These are phyloP conservation scores for Aspergillus glaucus DNA, from an alignment of 2,329 filamentous ascomycete genomes.

Conservation along the genomic window DNA sequence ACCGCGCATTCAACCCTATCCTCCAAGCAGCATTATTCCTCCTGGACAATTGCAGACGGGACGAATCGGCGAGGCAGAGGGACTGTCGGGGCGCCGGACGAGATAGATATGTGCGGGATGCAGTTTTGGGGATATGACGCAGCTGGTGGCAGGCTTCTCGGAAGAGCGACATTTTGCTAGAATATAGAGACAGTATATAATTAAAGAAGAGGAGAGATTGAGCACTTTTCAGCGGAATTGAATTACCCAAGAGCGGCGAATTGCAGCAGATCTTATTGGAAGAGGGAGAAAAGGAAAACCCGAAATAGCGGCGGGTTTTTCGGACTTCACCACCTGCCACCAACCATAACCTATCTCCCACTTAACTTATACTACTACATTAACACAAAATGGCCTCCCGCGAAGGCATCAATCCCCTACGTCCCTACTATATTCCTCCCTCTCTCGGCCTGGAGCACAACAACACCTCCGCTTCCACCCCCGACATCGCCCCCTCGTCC, in stretches of 20 bases:
- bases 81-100: slow-evolving; percentile 15
- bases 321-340: slow-evolving; percentile 4
- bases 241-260: neutral
- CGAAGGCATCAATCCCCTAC: slow-evolving; percentile 53
- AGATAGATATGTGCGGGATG: slow-evolving; percentile 40
- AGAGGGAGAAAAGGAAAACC: slow-evolving; percentile 6
- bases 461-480: slow-evolving; percentile 29
- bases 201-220: slow-evolving; percentile 1
- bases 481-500: slow-evolving; percentile 29
- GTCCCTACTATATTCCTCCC: slow-evolving; percentile 59
- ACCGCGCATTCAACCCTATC: slow-evolving; percentile 26
- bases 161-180: slow-evolving; percentile 26
- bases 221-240: neutral
- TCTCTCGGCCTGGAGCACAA: slow-evolving; percentile 55
- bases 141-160: slow-evolving; percentile 27
- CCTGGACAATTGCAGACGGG: slow-evolving; percentile 6
- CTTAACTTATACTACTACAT: neutral
- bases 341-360: neutral
- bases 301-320: slow-evolving; percentile 17
- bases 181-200: slow-evolving; percentile 1
- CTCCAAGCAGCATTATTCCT: slow-evolving; percentile 4
- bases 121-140: slow-evolving; percentile 49
- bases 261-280: neutral
- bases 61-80: slow-evolving; percentile 11
- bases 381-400: slow-evolving; percentile 21